These are phyloP conservation scores for Physcomitrellopsis africana DNA, from an alignment of 225 moss, liverwort and hornwort genomes.

Conservation along the genomic window DNA sequence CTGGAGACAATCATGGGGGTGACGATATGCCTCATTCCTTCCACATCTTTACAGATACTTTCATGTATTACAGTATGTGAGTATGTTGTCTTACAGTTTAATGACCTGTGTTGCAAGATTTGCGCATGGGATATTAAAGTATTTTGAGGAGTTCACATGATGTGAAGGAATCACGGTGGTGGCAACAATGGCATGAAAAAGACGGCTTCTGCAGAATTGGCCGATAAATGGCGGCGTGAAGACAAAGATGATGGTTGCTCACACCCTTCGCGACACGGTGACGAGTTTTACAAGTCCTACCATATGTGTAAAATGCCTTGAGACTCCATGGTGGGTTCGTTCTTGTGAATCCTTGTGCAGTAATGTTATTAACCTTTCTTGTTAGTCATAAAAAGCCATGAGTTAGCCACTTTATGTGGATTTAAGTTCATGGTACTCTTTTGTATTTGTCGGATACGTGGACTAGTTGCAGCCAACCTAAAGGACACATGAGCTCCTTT, in stretches of 20 bases:
- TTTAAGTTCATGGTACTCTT: conserved; percentile 1
- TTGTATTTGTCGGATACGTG: not conserved
- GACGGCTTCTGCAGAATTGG: conserved; percentile 30
- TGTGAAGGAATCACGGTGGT: conserved; percentile 44
- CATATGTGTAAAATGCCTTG: conserved; percentile 36
- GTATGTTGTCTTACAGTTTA: not conserved
- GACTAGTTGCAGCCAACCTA: conserved; percentile 39
- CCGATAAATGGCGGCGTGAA: conserved; percentile 32
- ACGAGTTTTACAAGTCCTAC: conserved; percentile 32
- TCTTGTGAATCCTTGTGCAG: not conserved
- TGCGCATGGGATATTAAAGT: not conserved
- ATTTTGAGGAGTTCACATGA: not conserved
- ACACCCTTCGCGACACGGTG: conserved; percentile 40
- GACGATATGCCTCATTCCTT: not conserved
- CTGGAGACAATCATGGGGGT: not conserved
- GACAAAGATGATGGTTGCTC: conserved; percentile 50
- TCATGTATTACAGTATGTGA: not conserved
- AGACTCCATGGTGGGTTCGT: conserved; percentile 42
- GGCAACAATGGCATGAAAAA: conserved; percentile 49
- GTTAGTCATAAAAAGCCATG: not conserved
- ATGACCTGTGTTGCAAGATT: not conserved
- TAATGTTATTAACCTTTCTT: not conserved
- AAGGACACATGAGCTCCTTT: conserved; percentile 47
- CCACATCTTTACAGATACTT: not conserved
- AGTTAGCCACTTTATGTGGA: not conserved